phyloP scores from a whole-genome alignment of 2,329 filamentous ascomycete genomes.

The Hirsutella rhossiliensis region DNA sequence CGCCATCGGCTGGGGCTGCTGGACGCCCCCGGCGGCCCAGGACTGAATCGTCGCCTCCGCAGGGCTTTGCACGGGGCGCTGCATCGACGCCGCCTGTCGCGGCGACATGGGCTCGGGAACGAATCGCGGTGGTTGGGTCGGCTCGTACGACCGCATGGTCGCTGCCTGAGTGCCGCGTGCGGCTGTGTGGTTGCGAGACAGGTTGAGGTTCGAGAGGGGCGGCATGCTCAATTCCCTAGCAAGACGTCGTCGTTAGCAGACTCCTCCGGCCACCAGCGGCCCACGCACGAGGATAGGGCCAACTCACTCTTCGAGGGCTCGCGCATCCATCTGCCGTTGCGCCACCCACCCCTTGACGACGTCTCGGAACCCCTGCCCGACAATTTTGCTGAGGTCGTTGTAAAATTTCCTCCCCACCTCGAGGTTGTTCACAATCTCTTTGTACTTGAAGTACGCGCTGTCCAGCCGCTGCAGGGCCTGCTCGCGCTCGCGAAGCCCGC shows the following conservation, averaged over 20 bases:
- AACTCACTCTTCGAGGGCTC: conserved; percentile 61
- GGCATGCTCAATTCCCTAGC: conserved; percentile 40
- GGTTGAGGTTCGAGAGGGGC: conserved; percentile 31
- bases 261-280: neutral
- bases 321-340: conserved; percentile 68
- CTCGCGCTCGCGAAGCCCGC: conserved; percentile 61
- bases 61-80: conserved; percentile 12
- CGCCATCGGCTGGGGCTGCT: conserved; percentile 39
- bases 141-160: conserved; percentile 4
- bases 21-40: conserved; percentile 41
- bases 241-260: conserved; percentile 1
- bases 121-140: conserved; percentile 7
- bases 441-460: conserved; percentile 89
- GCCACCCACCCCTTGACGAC: conserved; percentile 66
- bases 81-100: conserved; percentile 1
- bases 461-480: conserved; percentile 78
- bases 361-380: conserved; percentile 68
- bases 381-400: conserved; percentile 85
- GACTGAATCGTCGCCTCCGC: conserved; percentile 45
- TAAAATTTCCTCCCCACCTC: conserved; percentile 93
- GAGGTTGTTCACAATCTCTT: conserved; percentile 85
- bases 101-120: conserved; percentile 1
- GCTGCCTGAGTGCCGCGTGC: conserved; percentile 1
- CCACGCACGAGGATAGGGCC: neutral
- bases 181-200: conserved; percentile 15